Evolutionary conservation across 768 basidiomycete genomes (phyloP), one percentile per base, ranked within the genome.

Genomic region (Cyathus striatus): DNA sequence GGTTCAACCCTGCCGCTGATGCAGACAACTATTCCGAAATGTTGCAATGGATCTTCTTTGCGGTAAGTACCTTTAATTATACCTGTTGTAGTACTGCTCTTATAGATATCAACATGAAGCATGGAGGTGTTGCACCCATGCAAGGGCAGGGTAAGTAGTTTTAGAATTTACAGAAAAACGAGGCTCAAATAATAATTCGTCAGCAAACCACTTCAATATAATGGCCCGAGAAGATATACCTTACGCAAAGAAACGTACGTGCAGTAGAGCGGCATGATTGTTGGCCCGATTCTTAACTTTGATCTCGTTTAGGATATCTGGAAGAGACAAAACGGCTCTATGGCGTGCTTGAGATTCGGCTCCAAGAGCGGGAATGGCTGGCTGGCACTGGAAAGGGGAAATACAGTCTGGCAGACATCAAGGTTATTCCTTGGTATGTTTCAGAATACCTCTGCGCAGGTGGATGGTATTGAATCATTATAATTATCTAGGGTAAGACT

Each of bases 21-120:
- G 72, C 79, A 4, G 69, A 86, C 33, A 70, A 80, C 24, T 79
- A 83, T 52, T 83, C 78, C 54, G 81, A 85, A 62, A 71, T 78
- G 65, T 54, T 89, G 17, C 88, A 89, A 55, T 94, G 90, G 92
- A 79, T 92, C 41, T 89, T 91, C 69, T 93, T 91, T 51, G 75
- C 81, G 10, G 83, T 83, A 47, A 44, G 35, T 18, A 18, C 27
- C 10, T 37, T 36, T 18, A 36, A 7, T 18, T 36, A 12, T 36
- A 12, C 17, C 27, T 9, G 9, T n/a, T n/a, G 27, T 12, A 36
- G 12, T 9, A 9, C 17, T 36, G 9, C 7, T 36, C 35, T 33
- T 7, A 33, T 38, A 6, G 13, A 6, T 30, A 37, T 32, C 14
- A 27, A 14, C 43, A 41, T 45, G 22, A 56, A 87, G 82, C 86